A percentile compares a stretch with the other conserved stretches of the same genome.
phyloP scores from a whole-genome alignment of 2,329 filamentous ascomycete species.

The Cytospora leucostoma region DNA sequence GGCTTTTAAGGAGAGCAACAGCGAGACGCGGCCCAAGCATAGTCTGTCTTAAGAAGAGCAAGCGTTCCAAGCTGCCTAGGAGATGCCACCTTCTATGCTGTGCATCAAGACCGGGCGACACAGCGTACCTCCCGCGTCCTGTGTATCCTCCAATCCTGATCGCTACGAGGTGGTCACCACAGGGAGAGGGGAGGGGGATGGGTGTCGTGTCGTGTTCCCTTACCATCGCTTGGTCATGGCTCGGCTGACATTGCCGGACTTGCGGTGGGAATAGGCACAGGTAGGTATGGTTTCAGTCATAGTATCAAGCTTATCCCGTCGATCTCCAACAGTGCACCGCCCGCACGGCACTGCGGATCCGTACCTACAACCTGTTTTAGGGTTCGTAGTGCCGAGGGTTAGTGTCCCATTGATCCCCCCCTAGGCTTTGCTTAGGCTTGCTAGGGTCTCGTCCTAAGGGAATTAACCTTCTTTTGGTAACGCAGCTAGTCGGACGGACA shows the following conservation, averaged over 20 bases:
- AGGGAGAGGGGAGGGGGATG: background rate
- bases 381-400: too few relatives aligned
- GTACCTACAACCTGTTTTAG: too few relatives aligned
- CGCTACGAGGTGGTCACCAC: background rate
- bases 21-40: slow-evolving; percentile 1
- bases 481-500: slow-evolving; percentile 17
- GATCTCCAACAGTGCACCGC: slow-evolving; percentile 3
- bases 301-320: slow-evolving; percentile 14
- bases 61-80: slow-evolving; percentile 23
- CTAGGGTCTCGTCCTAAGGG: slow-evolving; percentile 4
- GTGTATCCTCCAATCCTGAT: background rate
- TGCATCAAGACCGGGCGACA: background rate
- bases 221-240: background rate
- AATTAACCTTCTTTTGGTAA: slow-evolving; percentile 22
- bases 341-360: background rate
- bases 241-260: slow-evolving; percentile 9
- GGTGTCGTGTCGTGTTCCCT: background rate
- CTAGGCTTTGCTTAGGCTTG: too few relatives aligned
- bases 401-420: too few relatives aligned
- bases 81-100: slow-evolving; percentile 16
- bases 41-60: slow-evolving; percentile 1
- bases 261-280: slow-evolving; percentile 1
- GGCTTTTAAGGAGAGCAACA: background rate
- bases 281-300: slow-evolving; percentile 5
- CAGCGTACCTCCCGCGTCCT: background rate